Conservation (phyloP, 2,329 filamentous ascomycete species). For the Alternaria sp. region DNA sequence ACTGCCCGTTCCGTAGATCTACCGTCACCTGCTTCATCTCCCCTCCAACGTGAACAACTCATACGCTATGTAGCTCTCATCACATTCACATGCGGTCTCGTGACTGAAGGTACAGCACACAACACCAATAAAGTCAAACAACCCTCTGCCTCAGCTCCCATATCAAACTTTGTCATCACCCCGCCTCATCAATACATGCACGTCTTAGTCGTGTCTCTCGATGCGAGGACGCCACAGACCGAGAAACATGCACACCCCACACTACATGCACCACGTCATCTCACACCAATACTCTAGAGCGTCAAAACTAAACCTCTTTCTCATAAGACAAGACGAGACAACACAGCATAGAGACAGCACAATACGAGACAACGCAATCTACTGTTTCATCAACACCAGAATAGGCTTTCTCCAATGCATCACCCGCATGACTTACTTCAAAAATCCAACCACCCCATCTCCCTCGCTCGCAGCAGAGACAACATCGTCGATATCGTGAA, state of each 20-base stretch:
- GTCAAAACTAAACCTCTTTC: not conserved
- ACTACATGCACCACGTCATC: not conserved
- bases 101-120: not conserved
- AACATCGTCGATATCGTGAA: not conserved
- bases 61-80: not conserved
- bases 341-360: not conserved
- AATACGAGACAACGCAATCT: not conserved
- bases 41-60: not conserved
- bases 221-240: not conserved
- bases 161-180: not conserved
- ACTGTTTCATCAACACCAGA: not conserved
- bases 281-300: not conserved
- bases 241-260: not conserved
- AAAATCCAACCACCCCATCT: not conserved
- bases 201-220: not conserved
- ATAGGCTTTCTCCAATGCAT: not conserved
- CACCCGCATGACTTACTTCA: not conserved
- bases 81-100: not conserved
- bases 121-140: not conserved
- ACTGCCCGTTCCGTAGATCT: not conserved
- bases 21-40: not conserved
- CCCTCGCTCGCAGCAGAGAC: not conserved
- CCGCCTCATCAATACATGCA: not conserved
- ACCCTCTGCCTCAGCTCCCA: not conserved
- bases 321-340: not conserved